Conservation (phyloP, 441 rosid species). For the Erodium texanum region DNA sequence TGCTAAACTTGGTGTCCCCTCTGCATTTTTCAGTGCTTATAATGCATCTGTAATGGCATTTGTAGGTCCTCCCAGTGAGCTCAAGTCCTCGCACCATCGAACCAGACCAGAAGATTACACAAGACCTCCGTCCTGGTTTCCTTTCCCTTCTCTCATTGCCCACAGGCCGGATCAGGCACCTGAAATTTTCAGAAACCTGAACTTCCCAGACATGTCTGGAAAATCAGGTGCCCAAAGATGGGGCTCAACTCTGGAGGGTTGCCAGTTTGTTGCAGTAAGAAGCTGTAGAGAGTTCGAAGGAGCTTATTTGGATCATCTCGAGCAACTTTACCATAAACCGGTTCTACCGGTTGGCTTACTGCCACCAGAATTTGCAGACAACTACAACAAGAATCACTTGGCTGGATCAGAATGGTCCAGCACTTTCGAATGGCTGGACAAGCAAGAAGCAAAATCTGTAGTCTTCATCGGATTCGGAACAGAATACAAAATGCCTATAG, state of each 20-base stretch:
- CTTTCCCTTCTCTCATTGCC: conserved; percentile 13
- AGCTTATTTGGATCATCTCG: conserved; percentile 11
- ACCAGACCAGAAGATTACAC: conserved; percentile 18
- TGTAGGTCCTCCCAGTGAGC: conserved; percentile 19
- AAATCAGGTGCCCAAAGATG: conserved; percentile 19
- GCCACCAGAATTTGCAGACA: conserved; percentile 10
- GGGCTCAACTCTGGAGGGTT: conserved; percentile 18
- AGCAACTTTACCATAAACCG: conserved; percentile 14
- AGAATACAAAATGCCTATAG: conserved; percentile 21
- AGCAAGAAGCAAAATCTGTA: conserved; percentile 17
- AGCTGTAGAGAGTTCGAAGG: conserved; percentile 25
- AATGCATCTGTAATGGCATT: conserved; percentile 23
- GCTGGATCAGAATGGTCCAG: conserved; percentile 12
- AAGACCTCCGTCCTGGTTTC: conserved; percentile 20
- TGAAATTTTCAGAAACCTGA: conserved; percentile 12
- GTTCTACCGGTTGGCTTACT: conserved; percentile 18
- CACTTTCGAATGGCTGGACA: conserved; percentile 19
- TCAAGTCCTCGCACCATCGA: conserved; percentile 15
- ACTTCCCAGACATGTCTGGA: conserved; percentile 17
- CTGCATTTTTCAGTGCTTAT: conserved; percentile 19
- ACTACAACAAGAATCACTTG: background rate
- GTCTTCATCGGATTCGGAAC: conserved; percentile 24
- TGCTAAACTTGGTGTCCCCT: conserved; percentile 12
- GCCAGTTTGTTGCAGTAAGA: conserved; percentile 23
- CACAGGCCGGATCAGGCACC: conserved; percentile 18